A percentile compares a stretch with the other conserved stretches of the same genome.
phyloP scores from a whole-genome alignment of 2,329 filamentous ascomycete species.

The Scleromitrula shiraiana region DNA sequence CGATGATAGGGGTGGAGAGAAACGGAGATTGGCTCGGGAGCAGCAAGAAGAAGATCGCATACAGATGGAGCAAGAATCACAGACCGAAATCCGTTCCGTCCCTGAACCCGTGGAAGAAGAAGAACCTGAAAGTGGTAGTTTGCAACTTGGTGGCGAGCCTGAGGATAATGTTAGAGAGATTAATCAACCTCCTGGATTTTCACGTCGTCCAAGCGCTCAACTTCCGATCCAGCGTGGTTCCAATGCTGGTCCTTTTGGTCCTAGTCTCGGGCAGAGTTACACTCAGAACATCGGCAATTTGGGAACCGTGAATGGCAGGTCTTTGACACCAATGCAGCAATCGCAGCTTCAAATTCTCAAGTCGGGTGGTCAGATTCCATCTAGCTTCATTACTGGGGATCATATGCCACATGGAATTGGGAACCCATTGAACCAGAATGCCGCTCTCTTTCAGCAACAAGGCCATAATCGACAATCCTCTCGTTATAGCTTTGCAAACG shows the following conservation, averaged over 20 bases:
- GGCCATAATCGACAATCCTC: conserved; percentile 78
- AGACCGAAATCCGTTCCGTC: conserved; percentile 42
- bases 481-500: conserved; percentile 80
- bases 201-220: conserved; percentile 60
- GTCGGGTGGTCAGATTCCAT: conserved; percentile 25
- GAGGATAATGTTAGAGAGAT: conserved; percentile 54
- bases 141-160: conserved; percentile 86
- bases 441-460: conserved; percentile 48
- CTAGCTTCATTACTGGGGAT: conserved; percentile 48
- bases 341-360: conserved; percentile 55
- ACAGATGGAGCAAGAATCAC: conserved; percentile 45
- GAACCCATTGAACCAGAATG: conserved; percentile 37
- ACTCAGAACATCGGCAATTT: conserved; percentile 43
- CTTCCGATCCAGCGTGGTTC: conserved; percentile 65
- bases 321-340: conserved; percentile 74
- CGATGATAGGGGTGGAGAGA: conserved; percentile 72
- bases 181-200: conserved; percentile 37
- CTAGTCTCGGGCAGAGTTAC: conserved; percentile 41
- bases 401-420: conserved; percentile 51
- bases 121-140: conserved; percentile 70
- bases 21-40: conserved; percentile 68
- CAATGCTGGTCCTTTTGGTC: conserved; percentile 45
- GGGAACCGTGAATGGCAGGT: conserved; percentile 56
- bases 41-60: conserved; percentile 52
- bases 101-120: conserved; percentile 54